A percentile compares a stretch with the other conserved stretches of the same genome.
Conservation (phyloP, 805 yeast genomes). For the Wickerhamomyces ciferrii region DNA sequence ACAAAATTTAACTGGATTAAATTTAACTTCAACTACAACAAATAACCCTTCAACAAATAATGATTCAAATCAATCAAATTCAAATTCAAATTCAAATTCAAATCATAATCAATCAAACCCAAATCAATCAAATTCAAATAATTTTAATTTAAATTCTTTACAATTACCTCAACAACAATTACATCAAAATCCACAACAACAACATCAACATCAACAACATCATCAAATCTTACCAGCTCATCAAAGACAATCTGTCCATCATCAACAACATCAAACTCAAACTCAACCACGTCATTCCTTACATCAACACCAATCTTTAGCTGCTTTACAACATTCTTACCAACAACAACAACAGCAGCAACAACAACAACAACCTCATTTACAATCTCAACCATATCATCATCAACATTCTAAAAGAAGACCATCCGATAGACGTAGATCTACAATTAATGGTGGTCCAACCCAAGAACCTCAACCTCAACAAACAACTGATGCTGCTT, state of each 20-base stretch:
- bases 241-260: slow-evolving; percentile 2
- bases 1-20: neutral
- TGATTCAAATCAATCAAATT: neutral
- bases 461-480: slow-evolving; percentile 4
- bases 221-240: neutral
- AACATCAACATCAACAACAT: neutral
- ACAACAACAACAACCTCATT: slow-evolving; percentile 4
- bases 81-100: neutral
- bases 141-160: neutral
- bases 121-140: neutral
- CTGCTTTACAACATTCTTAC: slow-evolving; percentile 8
- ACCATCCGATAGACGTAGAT: neutral
- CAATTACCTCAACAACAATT: neutral
- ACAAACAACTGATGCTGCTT: slow-evolving; percentile 11
- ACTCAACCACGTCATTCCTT: slow-evolving; percentile 5
- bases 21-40: neutral
- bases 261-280: slow-evolving; percentile 10
- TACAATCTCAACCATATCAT: slow-evolving; percentile 3
- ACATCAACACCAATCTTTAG: slow-evolving; percentile 2
- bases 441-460: neutral
- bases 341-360: slow-evolving; percentile 14
- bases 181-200: neutral
- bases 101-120: neutral
- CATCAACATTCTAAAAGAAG: slow-evolving; percentile 8
- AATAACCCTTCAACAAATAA: neutral